phyloP scores from a whole-genome alignment of 2,329 filamentous ascomycete genomes.

The Chrysoporthe austroafricana region DNA sequence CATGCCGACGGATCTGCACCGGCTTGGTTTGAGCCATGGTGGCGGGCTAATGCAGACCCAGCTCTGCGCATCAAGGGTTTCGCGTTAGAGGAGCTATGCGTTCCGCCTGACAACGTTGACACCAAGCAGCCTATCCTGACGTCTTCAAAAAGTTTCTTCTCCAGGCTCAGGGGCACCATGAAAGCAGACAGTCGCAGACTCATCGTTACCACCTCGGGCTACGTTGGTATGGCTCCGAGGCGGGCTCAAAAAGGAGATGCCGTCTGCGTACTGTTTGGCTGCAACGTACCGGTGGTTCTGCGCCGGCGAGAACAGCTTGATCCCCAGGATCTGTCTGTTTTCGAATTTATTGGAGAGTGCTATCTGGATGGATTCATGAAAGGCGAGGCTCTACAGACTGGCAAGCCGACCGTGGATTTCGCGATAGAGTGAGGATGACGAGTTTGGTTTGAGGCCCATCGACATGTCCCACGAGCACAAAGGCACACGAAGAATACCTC shows the following conservation, averaged over 20 bases:
- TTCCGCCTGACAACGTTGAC: rapidly evolving
- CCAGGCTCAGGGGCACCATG: slow-evolving; percentile 14
- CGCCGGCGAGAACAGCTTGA: background rate
- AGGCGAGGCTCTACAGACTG: slow-evolving; percentile 13
- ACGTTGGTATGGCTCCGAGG: slow-evolving; percentile 13
- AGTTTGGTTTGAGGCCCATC: background rate
- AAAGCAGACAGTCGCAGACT: slow-evolving; percentile 6
- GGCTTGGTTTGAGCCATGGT: slow-evolving; percentile 11
- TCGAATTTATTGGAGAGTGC: slow-evolving; percentile 18
- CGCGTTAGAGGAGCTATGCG: background rate
- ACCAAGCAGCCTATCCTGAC: background rate
- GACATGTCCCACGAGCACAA: background rate
- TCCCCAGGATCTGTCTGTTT: background rate
- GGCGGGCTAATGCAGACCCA: slow-evolving; percentile 3
- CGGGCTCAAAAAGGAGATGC: slow-evolving; percentile 17
- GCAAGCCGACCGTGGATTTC: slow-evolving; percentile 5
- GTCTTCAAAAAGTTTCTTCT: slow-evolving; percentile 12
- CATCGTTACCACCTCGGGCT: slow-evolving; percentile 14
- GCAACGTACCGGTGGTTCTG: slow-evolving; percentile 15
- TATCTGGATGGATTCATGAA: slow-evolving; percentile 22
- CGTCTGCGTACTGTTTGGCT: slow-evolving; percentile 21
- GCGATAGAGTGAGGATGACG: background rate
- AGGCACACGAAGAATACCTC: background rate
- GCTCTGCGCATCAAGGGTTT: slow-evolving; percentile 8
- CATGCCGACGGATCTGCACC: background rate